Evolutionary conservation across 495 filamentous ascomycete species (phyloP), one percentile per base, ranked within the genome.

Genomic region (Penicillium atrosanguineum): DNA sequence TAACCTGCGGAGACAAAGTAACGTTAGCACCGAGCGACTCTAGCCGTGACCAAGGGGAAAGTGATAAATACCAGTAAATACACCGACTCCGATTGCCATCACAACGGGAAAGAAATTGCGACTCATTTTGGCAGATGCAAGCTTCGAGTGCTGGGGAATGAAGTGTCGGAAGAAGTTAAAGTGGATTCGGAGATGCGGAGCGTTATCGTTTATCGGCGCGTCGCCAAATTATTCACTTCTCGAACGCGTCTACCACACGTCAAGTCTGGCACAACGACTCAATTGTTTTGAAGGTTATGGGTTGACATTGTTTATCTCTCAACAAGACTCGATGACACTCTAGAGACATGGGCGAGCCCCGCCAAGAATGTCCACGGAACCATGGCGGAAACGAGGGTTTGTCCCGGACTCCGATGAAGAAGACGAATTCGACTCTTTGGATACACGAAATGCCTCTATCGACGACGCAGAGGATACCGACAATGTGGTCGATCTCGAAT

Each of bases 341-440:
- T 74, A 69, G 55, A 67, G 74, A 67, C 46, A 77, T 75, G 74
- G 72, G 69, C 61, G 49, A 69, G 62, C 60, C 59, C 55, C 66
- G 62, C 67, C 67, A 40, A 65, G 58, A 49, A 67, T 62, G 67
- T 72, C 74, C 70, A 85, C 83, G 81, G 74, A 81, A 76, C 77
- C 75, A 75, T 86, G 83, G 83, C 76, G 76, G 65, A 73, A 78
- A 68, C 74, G 75, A 68, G 82, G 83, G 48, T 86, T 76, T 73
- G 83, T 86, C 57, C 78, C 80, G 52, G 81, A 84, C 61, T 85
- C 83, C 26, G 83, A 86, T 55, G 78, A 78, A 31, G 80, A 83
- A 45, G 83, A 85, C 37, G 79, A 73, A 42, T 67, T 74, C 44
- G 71, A 75, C 18, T 70, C 64, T 37, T 65, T 71, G 48, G 61